A percentile compares a stretch with the other conserved stretches of the same genome.
Conservation (phyloP, 257 asterid species). For the Solanum gandarillasii region DNA sequence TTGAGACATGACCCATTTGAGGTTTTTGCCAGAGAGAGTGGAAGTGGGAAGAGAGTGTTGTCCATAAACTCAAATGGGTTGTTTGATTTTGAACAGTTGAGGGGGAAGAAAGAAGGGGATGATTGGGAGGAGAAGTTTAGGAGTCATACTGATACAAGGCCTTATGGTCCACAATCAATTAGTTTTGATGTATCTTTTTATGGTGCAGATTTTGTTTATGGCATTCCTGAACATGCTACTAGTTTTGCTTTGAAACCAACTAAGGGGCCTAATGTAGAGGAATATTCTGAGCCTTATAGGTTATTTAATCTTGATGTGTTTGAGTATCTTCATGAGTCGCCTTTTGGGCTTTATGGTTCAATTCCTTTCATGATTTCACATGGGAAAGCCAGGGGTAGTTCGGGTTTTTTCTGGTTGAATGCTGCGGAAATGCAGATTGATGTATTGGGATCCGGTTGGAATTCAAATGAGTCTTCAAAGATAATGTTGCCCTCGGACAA, state of each 20-base stretch:
- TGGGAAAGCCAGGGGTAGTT: slow-evolving; percentile 72
- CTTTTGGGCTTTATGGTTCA: slow-evolving; percentile 92
- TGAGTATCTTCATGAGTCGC: slow-evolving; percentile 74
- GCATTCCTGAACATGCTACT: slow-evolving; percentile 93
- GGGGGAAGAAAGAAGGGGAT: slow-evolving; percentile 56
- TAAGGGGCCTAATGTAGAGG: slow-evolving; percentile 75
- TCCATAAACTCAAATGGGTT: slow-evolving; percentile 85
- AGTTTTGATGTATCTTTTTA: slow-evolving; percentile 93
- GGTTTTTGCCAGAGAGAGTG: slow-evolving; percentile 80
- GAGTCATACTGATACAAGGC: slow-evolving; percentile 75
- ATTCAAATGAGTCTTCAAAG: slow-evolving; percentile 41
- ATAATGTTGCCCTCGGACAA: slow-evolving; percentile 61
- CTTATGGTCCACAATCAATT: slow-evolving; percentile 87
- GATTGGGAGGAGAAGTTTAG: slow-evolving; percentile 92
- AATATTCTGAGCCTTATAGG: slow-evolving; percentile 79
- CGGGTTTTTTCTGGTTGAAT: slow-evolving; percentile 95
- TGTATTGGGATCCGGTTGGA: slow-evolving; percentile 72
- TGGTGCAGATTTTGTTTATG: slow-evolving; percentile 87
- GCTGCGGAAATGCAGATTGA: slow-evolving; percentile 99
- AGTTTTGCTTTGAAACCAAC: slow-evolving; percentile 88
- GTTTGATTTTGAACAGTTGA: slow-evolving; percentile 87
- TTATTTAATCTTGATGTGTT: slow-evolving; percentile 92
- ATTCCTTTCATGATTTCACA: slow-evolving; percentile 89
- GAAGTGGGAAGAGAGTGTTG: slow-evolving; percentile 54
- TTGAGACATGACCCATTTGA: slow-evolving; percentile 86